Evolutionary conservation across 1,139 yeast genomes (phyloP).

Genomic region (Eremothecium coryli): DNA sequence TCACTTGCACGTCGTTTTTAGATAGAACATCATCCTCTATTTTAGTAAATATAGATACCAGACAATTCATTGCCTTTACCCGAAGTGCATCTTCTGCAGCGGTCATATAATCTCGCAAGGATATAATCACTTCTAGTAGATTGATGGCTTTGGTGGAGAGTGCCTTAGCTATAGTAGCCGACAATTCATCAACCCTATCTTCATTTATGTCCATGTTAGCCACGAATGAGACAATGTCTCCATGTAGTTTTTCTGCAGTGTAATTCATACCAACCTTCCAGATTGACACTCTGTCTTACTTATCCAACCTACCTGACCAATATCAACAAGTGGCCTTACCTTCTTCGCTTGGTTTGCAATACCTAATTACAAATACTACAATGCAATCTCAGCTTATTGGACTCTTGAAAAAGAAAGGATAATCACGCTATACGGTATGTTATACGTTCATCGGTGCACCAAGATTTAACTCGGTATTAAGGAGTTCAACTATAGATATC

Average conservation of each 20-base stretch:
- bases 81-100: constrained; percentile 45
- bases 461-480: too few relatives aligned
- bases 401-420: too few relatives aligned
- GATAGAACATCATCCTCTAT: constrained; percentile 37
- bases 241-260: constrained; percentile 13
- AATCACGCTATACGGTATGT: too few relatives aligned
- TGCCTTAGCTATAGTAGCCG: constrained; percentile 26
- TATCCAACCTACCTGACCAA: too few relatives aligned
- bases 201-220: constrained; percentile 36
- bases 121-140: constrained; percentile 43
- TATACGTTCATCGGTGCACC: too few relatives aligned
- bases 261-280: constrained; percentile 6
- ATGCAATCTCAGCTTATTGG: too few relatives aligned
- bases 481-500: too few relatives aligned
- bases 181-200: constrained; percentile 29
- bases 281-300: too few relatives aligned
- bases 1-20: constrained; percentile 58
- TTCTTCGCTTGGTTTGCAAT: too few relatives aligned
- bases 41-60: constrained; percentile 42
- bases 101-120: constrained; percentile 54
- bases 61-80: constrained; percentile 45
- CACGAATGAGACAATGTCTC: constrained; percentile 35
- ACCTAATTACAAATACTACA: too few relatives aligned
- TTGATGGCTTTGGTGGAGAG: constrained; percentile 34
- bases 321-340: too few relatives aligned